phyloP scores from a whole-genome alignment of 1,284 basidiomycete species.

The Trichosporon inkin region DNA sequence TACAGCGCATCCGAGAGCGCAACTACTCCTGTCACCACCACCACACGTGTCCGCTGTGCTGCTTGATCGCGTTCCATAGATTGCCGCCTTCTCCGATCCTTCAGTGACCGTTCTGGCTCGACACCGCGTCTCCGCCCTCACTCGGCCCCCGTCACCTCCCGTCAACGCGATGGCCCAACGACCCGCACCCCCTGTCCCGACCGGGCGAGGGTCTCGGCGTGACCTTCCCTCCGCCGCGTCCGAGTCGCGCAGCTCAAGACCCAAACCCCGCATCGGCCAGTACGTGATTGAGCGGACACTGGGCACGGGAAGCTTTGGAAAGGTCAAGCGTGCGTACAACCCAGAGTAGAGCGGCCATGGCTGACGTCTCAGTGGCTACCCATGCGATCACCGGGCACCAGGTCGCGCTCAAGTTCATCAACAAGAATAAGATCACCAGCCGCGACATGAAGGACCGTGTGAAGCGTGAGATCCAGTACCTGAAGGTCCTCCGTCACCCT shows the following conservation, averaged over 20 bases:
- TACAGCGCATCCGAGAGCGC: no score
- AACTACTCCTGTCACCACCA: no score
- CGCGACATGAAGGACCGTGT: constrained; percentile 89
- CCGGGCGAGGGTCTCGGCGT: constrained; percentile 18
- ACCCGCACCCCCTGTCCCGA: constrained; percentile 43
- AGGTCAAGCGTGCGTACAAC: constrained; percentile 81
- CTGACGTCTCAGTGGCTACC: constrained; percentile 65
- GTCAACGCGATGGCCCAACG: constrained; percentile 37
- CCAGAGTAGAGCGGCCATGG: background rate
- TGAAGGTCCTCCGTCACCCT: constrained; percentile 82
- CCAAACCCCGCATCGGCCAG: constrained; percentile 48
- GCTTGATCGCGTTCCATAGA: no score
- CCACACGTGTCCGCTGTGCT: no score
- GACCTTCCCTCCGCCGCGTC: constrained; percentile 15
- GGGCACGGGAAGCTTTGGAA: constrained; percentile 83
- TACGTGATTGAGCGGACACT: constrained; percentile 55
- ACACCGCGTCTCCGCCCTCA: no score
- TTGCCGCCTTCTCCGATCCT: no score
- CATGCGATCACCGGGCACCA: constrained; percentile 92
- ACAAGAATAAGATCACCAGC: constrained; percentile 85
- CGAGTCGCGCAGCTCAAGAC: constrained; percentile 22
- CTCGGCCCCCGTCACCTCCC: background rate
- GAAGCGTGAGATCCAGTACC: constrained; percentile 91
- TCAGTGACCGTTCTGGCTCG: no score
- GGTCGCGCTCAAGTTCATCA: constrained; percentile 97